Percentiles rank a stretch among this genome's conserved stretches.
Evolutionary conservation across 2,329 filamentous ascomycete species (phyloP).

Genomic region (Monosporascus sp.): DNA sequence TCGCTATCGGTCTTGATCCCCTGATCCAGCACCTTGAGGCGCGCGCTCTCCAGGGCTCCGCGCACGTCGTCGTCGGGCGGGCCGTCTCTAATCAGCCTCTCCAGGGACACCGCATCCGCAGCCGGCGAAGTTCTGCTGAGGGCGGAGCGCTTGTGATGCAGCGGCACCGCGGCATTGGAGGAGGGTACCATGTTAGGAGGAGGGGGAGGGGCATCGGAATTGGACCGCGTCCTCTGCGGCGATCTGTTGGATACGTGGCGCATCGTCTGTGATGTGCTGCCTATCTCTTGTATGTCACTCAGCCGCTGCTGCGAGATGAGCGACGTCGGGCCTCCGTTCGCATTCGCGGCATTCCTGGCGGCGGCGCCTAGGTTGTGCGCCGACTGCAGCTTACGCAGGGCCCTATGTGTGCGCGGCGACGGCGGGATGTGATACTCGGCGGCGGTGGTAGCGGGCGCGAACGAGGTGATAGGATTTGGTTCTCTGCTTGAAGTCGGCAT

Average conservation of each 20-base stretch:
- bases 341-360: slow-evolving; percentile 36
- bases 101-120: slow-evolving; percentile 58
- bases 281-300: slow-evolving; percentile 25
- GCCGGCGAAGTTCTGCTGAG: slow-evolving; percentile 40
- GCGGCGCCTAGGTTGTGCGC: slow-evolving; percentile 58
- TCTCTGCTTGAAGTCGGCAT: slow-evolving; percentile 27
- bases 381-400: slow-evolving; percentile 68
- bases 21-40: slow-evolving; percentile 68
- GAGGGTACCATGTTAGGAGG: slow-evolving; percentile 9
- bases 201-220: slow-evolving; percentile 60
- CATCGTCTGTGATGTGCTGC: slow-evolving; percentile 28
- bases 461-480: slow-evolving; percentile 9
- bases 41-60: slow-evolving; percentile 62
- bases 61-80: slow-evolving; percentile 65
- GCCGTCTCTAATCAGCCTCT: slow-evolving; percentile 74
- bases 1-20: slow-evolving; percentile 73
- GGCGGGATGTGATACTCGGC: slow-evolving; percentile 49
- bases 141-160: slow-evolving; percentile 34
- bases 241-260: slow-evolving; percentile 35
- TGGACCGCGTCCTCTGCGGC: slow-evolving; percentile 58
- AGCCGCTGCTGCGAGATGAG: slow-evolving; percentile 60
- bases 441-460: slow-evolving; percentile 30
- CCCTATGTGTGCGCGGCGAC: slow-evolving; percentile 60
- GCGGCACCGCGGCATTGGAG: slow-evolving; percentile 32
- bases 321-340: slow-evolving; percentile 37